Percentiles rank a stretch among this genome's conserved stretches.
phyloP scores from a whole-genome alignment of 352 stramenopile genomes.

The Peronospora farinosa region DNA sequence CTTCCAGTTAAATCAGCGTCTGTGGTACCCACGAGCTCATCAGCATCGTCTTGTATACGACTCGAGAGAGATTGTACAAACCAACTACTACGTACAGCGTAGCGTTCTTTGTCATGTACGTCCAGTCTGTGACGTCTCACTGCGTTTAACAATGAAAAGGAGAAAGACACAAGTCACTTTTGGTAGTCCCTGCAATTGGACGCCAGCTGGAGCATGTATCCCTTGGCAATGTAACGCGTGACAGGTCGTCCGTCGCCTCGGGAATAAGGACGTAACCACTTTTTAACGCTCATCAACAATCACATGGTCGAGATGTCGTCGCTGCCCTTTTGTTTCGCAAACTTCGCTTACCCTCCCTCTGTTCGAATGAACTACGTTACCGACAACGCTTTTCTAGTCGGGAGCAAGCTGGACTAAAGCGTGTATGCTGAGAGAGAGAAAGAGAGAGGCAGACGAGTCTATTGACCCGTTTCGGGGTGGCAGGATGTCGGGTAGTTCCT shows the following conservation, averaged over 20 bases:
- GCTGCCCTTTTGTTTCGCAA: conserved; percentile 4
- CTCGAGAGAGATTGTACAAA: background rate
- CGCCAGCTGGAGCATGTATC: too few species aligned
- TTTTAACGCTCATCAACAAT: background rate
- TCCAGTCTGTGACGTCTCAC: too few species aligned
- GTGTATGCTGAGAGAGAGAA: too few species aligned
- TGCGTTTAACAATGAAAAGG: too few species aligned
- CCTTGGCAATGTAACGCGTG: too few species aligned
- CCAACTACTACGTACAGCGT: too few species aligned
- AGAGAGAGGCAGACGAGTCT: too few species aligned
- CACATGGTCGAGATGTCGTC: conserved; percentile 19
- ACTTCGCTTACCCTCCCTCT: background rate
- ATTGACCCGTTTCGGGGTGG: too few species aligned
- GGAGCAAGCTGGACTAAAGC: conserved; percentile 9
- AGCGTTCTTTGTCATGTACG: too few species aligned
- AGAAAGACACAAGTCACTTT: too few species aligned
- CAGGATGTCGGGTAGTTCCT: too few species aligned
- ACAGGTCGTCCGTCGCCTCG: conserved; percentile 5
- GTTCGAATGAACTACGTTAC: background rate
- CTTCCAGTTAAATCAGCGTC: conserved; percentile 14
- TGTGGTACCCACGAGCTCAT: conserved; percentile 6
- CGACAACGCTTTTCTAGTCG: background rate
- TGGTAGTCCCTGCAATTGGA: too few species aligned
- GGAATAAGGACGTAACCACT: background rate
- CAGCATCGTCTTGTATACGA: background rate